These are phyloP conservation scores for Yueomyces sinensis DNA, from an alignment of 805 yeast species.

Conservation along the genomic window DNA sequence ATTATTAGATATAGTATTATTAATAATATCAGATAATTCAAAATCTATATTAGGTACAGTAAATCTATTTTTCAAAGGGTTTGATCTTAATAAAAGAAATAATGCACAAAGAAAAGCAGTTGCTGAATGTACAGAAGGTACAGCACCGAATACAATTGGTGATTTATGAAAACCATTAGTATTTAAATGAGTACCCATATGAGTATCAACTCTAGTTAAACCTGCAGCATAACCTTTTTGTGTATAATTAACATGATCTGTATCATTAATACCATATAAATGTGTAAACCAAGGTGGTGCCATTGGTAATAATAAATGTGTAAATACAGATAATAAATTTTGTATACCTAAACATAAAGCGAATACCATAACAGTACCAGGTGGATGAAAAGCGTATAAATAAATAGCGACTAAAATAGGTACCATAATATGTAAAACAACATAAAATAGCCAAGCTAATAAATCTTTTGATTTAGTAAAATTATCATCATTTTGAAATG, in stretches of 20 bases:
- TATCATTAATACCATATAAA: conserved; percentile 40
- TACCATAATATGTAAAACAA: conserved; percentile 43
- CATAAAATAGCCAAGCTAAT: conserved; percentile 50
- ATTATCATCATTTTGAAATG: conserved; percentile 24
- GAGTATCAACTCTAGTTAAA: conserved; percentile 47
- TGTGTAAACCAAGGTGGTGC: conserved; percentile 69
- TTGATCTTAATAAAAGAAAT: conserved; percentile 29
- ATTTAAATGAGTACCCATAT: conserved; percentile 46
- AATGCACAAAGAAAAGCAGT: conserved; percentile 42
- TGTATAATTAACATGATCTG: conserved; percentile 38
- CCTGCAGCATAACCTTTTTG: conserved; percentile 66
- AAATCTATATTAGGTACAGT: background rate
- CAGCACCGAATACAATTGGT: conserved; percentile 59
- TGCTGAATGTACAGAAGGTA: conserved; percentile 52
- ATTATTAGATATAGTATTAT: background rate
- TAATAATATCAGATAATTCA: background rate
- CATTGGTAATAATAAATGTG: conserved; percentile 52
- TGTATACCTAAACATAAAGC: conserved; percentile 45
- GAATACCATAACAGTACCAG: conserved; percentile 45
- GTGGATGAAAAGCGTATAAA: conserved; percentile 52
- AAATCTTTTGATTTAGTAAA: conserved; percentile 36
- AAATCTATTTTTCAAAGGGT: conserved; percentile 14
- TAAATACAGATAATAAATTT: conserved; percentile 44
- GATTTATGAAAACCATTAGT: conserved; percentile 51
- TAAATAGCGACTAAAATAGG: conserved; percentile 52